Evolutionary conservation across 2,329 filamentous ascomycete species (phyloP).

Genomic region (Beauveria scarabaeidicola): DNA sequence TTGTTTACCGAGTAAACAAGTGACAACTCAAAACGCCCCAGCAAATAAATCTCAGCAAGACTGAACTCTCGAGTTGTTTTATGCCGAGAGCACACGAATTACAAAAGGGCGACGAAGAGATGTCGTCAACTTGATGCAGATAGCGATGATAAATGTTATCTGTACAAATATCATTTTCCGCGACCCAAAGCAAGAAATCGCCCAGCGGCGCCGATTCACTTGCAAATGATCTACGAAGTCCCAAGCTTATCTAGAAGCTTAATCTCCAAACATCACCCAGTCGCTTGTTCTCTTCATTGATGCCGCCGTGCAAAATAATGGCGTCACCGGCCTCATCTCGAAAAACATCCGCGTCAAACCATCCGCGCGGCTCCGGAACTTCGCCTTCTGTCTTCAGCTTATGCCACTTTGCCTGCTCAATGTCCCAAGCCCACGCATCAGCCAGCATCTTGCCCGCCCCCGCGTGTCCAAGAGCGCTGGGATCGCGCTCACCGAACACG

Average conservation of each 20-base stretch:
- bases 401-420: conserved; percentile 21
- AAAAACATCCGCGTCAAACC: conserved; percentile 30
- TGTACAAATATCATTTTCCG: too few species aligned
- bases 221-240: not conserved
- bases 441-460: conserved; percentile 32
- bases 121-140: too few species aligned
- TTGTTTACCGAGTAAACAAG: too few species aligned
- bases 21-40: too few species aligned
- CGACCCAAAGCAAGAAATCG: too few species aligned
- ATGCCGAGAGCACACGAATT: too few species aligned
- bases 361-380: conserved; percentile 26
- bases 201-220: too few species aligned
- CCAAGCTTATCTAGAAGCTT: conserved; percentile 7
- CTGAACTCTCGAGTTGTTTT: too few species aligned
- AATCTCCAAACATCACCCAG: conserved; percentile 33
- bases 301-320: conserved; percentile 31
- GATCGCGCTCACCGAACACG: conserved; percentile 31
- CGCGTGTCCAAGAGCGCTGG: conserved; percentile 29
- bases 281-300: conserved; percentile 28
- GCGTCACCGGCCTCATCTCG: conserved; percentile 12
- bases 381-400: conserved; percentile 17
- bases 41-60: too few species aligned
- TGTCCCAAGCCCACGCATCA: conserved; percentile 33
- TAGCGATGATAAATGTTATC: too few species aligned
- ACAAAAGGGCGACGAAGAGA: too few species aligned